A percentile compares a stretch with the other conserved stretches of the same genome.
Conservation (phyloP, 2,329 filamentous ascomycete genomes). For the Colletotrichum sp. region DNA sequence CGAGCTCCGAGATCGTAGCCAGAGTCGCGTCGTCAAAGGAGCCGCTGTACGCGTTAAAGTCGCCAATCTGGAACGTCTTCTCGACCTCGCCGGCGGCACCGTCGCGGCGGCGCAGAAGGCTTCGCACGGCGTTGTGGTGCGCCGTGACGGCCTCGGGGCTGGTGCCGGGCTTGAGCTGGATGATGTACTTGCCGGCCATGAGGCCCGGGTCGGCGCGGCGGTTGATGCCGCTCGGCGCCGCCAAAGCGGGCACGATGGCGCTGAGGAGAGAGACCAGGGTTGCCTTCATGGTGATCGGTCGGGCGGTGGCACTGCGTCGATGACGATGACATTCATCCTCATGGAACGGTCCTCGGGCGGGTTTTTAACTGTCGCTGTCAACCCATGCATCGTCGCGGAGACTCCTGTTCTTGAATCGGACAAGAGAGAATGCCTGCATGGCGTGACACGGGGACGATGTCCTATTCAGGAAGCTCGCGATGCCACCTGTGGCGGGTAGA, state of each 20-base stretch:
- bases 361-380: background rate
- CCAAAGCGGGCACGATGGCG: background rate
- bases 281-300: constrained; percentile 6
- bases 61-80: constrained; percentile 27
- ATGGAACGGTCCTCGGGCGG: background rate
- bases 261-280: background rate
- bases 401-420: background rate
- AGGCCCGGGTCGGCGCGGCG: constrained; percentile 16
- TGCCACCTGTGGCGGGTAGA: background rate
- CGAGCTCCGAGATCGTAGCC: constrained; percentile 39
- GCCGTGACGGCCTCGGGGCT: constrained; percentile 25
- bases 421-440: background rate
- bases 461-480: constrained; percentile 13
- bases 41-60: constrained; percentile 45
- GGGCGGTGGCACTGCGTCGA: background rate
- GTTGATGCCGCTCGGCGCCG: background rate
- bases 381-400: background rate
- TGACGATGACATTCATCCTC: background rate
- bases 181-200: constrained; percentile 47
- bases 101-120: constrained; percentile 35
- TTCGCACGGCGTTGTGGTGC: constrained; percentile 32
- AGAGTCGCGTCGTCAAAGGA: constrained; percentile 44
- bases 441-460: constrained; percentile 9
- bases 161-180: constrained; percentile 46
- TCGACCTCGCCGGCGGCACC: constrained; percentile 30